Base-by-base conservation (phyloP, 2,329 filamentous ascomycete species). In the Pyrenochaeta sp. region DNA sequence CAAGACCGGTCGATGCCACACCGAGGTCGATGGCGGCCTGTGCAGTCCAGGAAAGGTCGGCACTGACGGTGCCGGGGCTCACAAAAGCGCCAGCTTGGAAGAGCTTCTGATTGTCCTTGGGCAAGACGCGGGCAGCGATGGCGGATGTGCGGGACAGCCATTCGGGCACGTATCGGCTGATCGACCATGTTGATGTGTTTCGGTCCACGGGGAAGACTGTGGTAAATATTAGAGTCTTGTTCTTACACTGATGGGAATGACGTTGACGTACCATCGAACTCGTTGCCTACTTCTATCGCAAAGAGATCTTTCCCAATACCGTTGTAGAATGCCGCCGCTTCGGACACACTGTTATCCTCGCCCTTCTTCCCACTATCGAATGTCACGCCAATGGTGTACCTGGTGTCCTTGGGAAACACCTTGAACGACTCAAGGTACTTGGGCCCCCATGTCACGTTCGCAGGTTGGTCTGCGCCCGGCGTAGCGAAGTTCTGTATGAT, bases 281-380 rank as follows among this genome's bases (percentile, higher is more conserved):
- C 58, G 30, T 60, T 61, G n/a, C 58, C 54, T 3, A 58, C 46
- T 32, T 56, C 56, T 4, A 54, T 43, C 1, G 52, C 56, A 20
- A 39, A 55, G 4, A 58, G 17, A 29, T 48, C 41, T 3, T 44
- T 27, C 4, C 46, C 51, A 10, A 57, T 35, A n/a, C 37, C 31
- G 7, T 51, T 14, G 37, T 56, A 50, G 14, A 54, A 53, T 1
- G 41, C 50, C 4, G 27, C 35, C 1, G 53, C 48, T 29, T 57
- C 50, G 3, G 32, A 21, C 4, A 51, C 40, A 30, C 44, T 50
- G 6, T 22, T 28, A 8, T 57, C 22, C 7, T 57, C 41, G 3
- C 55, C 57, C n/a, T 35, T 38, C 4, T 27, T 21, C 3, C 53
- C 48, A 19, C 44, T 51, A 15, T 54, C 41, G 29, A 59, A 61